Conservation (phyloP, 768 basidiomycete genomes). For the Kwoniella dejecticola region DNA sequence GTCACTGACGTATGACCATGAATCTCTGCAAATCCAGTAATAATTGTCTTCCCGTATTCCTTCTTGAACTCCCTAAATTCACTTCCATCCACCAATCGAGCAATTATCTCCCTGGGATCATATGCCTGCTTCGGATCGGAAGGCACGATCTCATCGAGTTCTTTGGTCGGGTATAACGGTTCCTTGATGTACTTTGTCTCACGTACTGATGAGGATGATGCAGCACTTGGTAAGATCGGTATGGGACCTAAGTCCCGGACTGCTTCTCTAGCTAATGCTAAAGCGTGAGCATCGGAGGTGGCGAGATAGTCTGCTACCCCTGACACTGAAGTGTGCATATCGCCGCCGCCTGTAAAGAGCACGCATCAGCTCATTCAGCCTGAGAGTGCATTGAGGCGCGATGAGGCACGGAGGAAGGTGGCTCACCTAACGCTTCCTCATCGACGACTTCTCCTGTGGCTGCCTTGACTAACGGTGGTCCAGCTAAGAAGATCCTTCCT, state of each 20-base stretch:
- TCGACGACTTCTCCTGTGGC: slow-evolving; percentile 92
- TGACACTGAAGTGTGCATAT: slow-evolving; percentile 51
- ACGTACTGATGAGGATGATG: background rate
- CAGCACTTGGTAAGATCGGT: background rate
- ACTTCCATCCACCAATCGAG: slow-evolving; percentile 87
- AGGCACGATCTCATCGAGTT: slow-evolving; percentile 88
- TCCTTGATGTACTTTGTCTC: slow-evolving; percentile 21
- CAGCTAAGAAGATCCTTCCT: slow-evolving; percentile 90
- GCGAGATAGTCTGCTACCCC: slow-evolving; percentile 51
- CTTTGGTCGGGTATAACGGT: slow-evolving; percentile 75
- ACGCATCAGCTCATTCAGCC: background rate
- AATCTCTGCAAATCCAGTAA: slow-evolving; percentile 62
- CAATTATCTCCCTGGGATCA: slow-evolving; percentile 92
- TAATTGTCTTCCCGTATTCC: slow-evolving; percentile 86
- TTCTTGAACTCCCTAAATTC: slow-evolving; percentile 93
- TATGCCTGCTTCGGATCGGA: slow-evolving; percentile 84
- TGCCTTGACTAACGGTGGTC: slow-evolving; percentile 90
- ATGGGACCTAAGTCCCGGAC: slow-evolving; percentile 37
- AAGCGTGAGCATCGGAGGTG: slow-evolving; percentile 38
- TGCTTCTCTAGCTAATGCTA: slow-evolving; percentile 45
- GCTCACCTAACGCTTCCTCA: slow-evolving; percentile 76
- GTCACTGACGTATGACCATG: slow-evolving; percentile 51
- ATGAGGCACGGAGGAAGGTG: slow-evolving; percentile 43
- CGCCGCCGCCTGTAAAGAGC: slow-evolving; percentile 39
- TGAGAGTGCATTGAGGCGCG: no score